Percentiles rank a stretch among this genome's conserved stretches.
phyloP scores from a whole-genome alignment of 495 filamentous ascomycete species.

The Aspergillus sparsus region DNA sequence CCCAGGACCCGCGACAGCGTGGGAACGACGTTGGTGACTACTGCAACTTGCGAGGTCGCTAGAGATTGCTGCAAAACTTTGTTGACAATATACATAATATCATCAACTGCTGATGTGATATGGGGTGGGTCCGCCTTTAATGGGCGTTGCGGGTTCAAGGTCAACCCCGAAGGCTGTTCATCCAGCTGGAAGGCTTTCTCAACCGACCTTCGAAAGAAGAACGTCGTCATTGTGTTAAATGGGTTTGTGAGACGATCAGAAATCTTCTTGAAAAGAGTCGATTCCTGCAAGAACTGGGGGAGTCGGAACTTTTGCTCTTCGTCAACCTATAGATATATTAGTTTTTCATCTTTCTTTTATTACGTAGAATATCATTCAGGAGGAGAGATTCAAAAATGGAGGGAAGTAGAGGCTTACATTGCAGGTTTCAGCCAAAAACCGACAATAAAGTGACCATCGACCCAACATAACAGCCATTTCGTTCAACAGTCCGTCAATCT shows the following conservation, averaged over 20 bases:
- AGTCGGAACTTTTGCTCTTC: constrained; percentile 41
- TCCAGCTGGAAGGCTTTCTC: constrained; percentile 99
- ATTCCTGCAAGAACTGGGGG: constrained; percentile 72
- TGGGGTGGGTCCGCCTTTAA: constrained; percentile 76
- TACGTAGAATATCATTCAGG: constrained; percentile 5
- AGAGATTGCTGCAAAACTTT: constrained; percentile 83
- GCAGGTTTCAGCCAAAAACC: constrained; percentile 85
- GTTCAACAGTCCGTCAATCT: constrained; percentile 80
- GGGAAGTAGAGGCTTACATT: constrained; percentile 51
- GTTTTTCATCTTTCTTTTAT: constrained; percentile 25
- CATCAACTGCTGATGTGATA: constrained; percentile 94
- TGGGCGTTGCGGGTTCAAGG: constrained; percentile 66
- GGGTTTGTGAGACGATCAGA: constrained; percentile 67
- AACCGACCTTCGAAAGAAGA: constrained; percentile 93
- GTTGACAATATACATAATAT: constrained; percentile 99
- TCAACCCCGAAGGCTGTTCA: constrained; percentile 79
- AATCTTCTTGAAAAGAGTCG: constrained; percentile 74
- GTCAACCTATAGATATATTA: constrained; percentile 20
- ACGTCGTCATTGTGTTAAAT: constrained; percentile 86
- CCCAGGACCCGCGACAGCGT: constrained; percentile 83
- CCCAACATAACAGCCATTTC: constrained; percentile 90
- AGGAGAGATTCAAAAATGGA: no score
- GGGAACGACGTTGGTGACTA: constrained; percentile 75
- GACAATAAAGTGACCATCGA: constrained; percentile 88
- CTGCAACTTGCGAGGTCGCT: constrained; percentile 74